Evolutionary conservation across 2,329 filamentous ascomycete species (phyloP).

Genomic region (Drechslerella dactyloides): DNA sequence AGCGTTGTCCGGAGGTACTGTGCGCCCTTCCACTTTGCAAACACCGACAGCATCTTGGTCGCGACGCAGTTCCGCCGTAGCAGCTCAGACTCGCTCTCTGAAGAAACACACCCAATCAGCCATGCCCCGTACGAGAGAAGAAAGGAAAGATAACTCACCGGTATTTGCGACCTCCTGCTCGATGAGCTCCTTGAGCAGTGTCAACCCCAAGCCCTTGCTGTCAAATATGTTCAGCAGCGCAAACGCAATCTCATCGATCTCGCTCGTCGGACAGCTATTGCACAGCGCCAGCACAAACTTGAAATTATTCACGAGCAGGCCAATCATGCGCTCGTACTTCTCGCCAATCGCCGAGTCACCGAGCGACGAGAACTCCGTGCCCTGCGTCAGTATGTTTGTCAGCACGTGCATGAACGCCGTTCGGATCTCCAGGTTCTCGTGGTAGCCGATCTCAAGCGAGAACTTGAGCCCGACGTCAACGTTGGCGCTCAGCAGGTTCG

Average conservation of each 20-base stretch:
- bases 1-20: conserved; percentile 69
- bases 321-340: conserved; percentile 71
- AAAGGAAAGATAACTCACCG: conserved; percentile 58
- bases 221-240: conserved; percentile 74
- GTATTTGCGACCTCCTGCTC: conserved; percentile 73
- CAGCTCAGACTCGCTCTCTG: conserved; percentile 72
- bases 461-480: conserved; percentile 75
- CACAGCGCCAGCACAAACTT: conserved; percentile 70
- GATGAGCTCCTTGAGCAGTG: conserved; percentile 70
- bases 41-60: conserved; percentile 75
- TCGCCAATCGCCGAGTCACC: conserved; percentile 72
- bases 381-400: conserved; percentile 74
- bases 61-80: conserved; percentile 72
- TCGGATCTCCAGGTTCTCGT: conserved; percentile 72
- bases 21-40: conserved; percentile 73
- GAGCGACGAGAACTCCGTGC: conserved; percentile 72
- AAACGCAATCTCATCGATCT: conserved; percentile 73
- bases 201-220: conserved; percentile 68
- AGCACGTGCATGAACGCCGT: conserved; percentile 74
- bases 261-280: conserved; percentile 70
- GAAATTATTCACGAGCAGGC: conserved; percentile 69
- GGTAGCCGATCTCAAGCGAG: conserved; percentile 72
- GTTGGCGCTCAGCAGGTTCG: conserved; percentile 73
- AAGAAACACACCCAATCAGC: conserved; percentile 14
- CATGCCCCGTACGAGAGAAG: neutral